Percentiles rank a stretch among this genome's conserved stretches.
Evolutionary conservation across 1,139 yeast genomes (phyloP).

Genomic region (Schwanniomyces etchellsii): DNA sequence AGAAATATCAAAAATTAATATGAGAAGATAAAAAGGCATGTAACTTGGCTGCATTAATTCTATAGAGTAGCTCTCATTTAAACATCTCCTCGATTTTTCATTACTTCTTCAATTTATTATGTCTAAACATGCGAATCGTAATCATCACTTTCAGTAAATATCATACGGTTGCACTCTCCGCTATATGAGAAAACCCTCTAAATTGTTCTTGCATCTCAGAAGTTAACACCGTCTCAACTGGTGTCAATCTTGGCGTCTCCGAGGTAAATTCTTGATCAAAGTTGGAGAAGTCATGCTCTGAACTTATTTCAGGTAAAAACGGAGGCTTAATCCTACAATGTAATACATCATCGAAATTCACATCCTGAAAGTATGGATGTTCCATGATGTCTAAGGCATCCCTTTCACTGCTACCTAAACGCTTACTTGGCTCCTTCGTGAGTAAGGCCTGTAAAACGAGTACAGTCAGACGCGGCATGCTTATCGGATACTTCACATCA

Average conservation of each 20-base stretch:
- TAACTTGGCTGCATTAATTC: too few relatives aligned
- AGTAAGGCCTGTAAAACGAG: slow-evolving; percentile 85
- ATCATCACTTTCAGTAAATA: too few relatives aligned
- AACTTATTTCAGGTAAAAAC: slow-evolving; percentile 69
- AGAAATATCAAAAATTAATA: background rate
- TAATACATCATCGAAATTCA: slow-evolving; percentile 82
- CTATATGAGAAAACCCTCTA: slow-evolving; percentile 90
- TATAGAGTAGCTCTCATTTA: too few relatives aligned
- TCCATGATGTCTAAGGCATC: slow-evolving; percentile 95
- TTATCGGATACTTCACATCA: slow-evolving; percentile 96
- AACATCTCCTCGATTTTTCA: too few relatives aligned
- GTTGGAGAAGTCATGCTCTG: slow-evolving; percentile 87
- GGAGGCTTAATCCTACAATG: slow-evolving; percentile 78
- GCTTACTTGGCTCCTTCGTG: slow-evolving; percentile 77
- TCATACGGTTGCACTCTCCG: slow-evolving; percentile 57
- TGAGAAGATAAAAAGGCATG: too few relatives aligned
- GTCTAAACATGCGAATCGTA: too few relatives aligned
- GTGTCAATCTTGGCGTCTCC: slow-evolving; percentile 92
- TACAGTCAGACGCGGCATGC: slow-evolving; percentile 96
- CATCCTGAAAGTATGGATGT: slow-evolving; percentile 87
- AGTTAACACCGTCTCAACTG: slow-evolving; percentile 82
- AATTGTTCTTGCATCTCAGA: slow-evolving; percentile 92
- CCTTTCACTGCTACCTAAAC: slow-evolving; percentile 81
- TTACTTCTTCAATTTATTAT: too few relatives aligned
- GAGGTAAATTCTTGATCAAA: slow-evolving; percentile 94